phyloP scores from a whole-genome alignment of 805 yeast species.

The Cyberlindnera lachancei region DNA sequence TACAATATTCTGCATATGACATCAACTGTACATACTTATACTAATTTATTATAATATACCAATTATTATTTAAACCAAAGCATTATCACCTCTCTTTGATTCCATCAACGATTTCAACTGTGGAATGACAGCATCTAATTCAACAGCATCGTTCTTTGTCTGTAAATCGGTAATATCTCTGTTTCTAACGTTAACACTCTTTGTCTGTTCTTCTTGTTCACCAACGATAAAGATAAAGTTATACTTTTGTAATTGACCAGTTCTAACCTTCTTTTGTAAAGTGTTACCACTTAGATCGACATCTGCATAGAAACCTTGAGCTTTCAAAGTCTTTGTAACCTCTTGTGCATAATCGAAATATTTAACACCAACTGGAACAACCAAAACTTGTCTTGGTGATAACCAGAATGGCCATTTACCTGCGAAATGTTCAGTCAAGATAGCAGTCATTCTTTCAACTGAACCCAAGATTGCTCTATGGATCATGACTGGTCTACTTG shows the following conservation, averaged over 20 bases:
- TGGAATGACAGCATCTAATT: slow-evolving; percentile 61
- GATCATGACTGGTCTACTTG: slow-evolving; percentile 93
- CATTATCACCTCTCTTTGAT: slow-evolving; percentile 70
- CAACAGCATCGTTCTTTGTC: slow-evolving; percentile 81
- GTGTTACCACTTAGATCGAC: slow-evolving; percentile 94
- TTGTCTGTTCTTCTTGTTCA: slow-evolving; percentile 76
- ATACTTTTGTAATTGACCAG: slow-evolving; percentile 89
- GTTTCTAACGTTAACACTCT: slow-evolving; percentile 90
- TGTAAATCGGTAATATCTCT: slow-evolving; percentile 92
- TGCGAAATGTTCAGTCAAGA: slow-evolving; percentile 94
- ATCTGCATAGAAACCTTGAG: slow-evolving; percentile 82
- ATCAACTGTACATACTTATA: not conserved
- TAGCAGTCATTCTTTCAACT: slow-evolving; percentile 98
- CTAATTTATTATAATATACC: not conserved
- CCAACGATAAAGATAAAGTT: slow-evolving; percentile 97
- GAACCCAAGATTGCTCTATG: slow-evolving; percentile 99
- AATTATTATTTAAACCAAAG: slow-evolving; percentile 12
- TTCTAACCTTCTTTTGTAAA: slow-evolving; percentile 95
- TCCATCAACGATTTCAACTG: slow-evolving; percentile 64
- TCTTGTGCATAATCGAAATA: slow-evolving; percentile 84
- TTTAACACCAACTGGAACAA: slow-evolving; percentile 95
- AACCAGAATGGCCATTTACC: slow-evolving; percentile 99
- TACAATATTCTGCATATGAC: not conserved
- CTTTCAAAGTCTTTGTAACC: slow-evolving; percentile 61
- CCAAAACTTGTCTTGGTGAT: slow-evolving; percentile 96